Evolutionary conservation across 202 grass and related monocot species (phyloP).

Genomic region (Digitaria exilis): DNA sequence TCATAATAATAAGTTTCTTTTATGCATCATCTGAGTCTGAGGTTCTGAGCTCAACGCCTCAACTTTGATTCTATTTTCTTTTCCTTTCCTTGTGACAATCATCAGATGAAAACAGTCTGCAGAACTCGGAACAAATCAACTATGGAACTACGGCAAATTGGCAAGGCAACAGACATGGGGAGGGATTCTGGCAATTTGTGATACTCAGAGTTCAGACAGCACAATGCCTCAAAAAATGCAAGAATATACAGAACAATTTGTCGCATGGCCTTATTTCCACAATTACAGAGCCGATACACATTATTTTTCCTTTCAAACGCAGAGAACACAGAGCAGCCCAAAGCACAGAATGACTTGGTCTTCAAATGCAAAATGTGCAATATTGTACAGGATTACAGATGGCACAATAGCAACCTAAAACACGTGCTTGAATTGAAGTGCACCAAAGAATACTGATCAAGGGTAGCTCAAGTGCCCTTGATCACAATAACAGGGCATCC

Average conservation of each 20-base stretch:
- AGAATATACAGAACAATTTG: slow-evolving; percentile 25
- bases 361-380: not conserved
- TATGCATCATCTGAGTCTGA: not conserved
- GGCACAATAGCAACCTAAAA: not conserved
- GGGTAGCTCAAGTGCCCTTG: slow-evolving; percentile 58
- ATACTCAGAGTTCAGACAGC: not conserved
- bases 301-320: not conserved
- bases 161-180: no score
- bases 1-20: slow-evolving; percentile 2
- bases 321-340: not conserved
- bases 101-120: no score
- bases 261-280: slow-evolving; percentile 40
- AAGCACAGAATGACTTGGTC: not conserved
- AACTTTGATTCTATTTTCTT: not conserved
- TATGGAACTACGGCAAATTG: no score
- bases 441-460: slow-evolving; percentile 34
- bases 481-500: slow-evolving; percentile 82
- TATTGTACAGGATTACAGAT: not conserved
- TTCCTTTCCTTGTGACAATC: not conserved
- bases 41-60: no score
- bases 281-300: not conserved
- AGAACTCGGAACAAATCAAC: no score
- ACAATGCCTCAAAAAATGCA: slow-evolving; percentile 24
- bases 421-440: slow-evolving; percentile 4
- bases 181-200: not conserved